Conservation (phyloP, 805 yeast species). For the Diddensiella caesifluorescens region DNA sequence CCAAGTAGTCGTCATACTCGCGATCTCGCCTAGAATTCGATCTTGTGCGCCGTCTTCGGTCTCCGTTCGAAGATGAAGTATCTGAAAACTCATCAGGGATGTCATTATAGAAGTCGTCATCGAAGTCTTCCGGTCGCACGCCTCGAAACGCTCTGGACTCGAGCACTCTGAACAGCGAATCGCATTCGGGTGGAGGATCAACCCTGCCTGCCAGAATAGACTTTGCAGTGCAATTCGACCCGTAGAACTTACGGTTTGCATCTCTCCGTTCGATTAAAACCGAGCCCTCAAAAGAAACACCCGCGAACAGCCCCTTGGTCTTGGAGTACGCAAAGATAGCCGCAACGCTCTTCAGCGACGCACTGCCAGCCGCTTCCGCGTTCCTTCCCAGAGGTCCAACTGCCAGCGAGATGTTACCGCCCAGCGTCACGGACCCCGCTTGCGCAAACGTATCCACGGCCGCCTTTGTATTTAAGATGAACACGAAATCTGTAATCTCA, state of each 20-base stretch:
- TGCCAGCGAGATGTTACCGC: constrained; percentile 91
- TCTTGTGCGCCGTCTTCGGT: constrained; percentile 18
- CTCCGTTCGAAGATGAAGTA: constrained; percentile 25
- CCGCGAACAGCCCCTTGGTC: constrained; percentile 95
- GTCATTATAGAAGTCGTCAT: constrained; percentile 70
- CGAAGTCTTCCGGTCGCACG: constrained; percentile 43
- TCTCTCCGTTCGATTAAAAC: constrained; percentile 96
- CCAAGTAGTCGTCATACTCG: constrained; percentile 17
- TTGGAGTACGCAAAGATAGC: constrained; percentile 92
- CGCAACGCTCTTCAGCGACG: constrained; percentile 78
- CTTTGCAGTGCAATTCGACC: constrained; percentile 82
- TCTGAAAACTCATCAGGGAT: constrained; percentile 65
- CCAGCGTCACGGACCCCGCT: constrained; percentile 87
- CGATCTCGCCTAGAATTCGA: constrained; percentile 22
- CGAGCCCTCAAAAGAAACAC: constrained; percentile 95
- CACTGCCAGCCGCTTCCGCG: constrained; percentile 96
- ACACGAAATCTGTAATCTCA: constrained; percentile 92
- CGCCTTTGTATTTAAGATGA: constrained; percentile 75
- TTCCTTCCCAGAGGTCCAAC: constrained; percentile 97
- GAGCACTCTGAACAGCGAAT: constrained; percentile 76
- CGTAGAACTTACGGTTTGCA: constrained; percentile 92
- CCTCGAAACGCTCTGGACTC: constrained; percentile 71
- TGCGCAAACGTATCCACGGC: constrained; percentile 95
- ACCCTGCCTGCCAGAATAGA: constrained; percentile 77
- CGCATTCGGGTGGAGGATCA: constrained; percentile 90